Evolutionary conservation across 805 yeast genomes (phyloP).

Genomic region (Saitoella complicata): DNA sequence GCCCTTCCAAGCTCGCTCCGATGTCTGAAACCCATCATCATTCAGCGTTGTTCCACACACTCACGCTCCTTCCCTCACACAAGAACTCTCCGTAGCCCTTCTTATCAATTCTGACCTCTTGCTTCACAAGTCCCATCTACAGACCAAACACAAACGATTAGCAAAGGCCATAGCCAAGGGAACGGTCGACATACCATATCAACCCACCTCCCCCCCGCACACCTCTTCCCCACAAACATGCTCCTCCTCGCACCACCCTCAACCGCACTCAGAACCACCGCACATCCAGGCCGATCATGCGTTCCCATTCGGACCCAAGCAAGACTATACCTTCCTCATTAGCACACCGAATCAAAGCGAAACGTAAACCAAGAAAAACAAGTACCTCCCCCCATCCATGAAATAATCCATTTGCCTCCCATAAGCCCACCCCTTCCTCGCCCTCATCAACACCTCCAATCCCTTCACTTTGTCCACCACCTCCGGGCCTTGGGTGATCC

Average conservation of each 20-base stretch:
- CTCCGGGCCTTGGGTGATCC: constrained; percentile 6
- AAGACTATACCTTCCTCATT: constrained; percentile 2
- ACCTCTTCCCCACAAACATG: constrained; percentile 10
- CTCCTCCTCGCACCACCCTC: constrained; percentile 7
- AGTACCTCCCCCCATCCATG: constrained; percentile 1
- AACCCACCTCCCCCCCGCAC: constrained; percentile 10
- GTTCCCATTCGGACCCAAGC: constrained; percentile 13
- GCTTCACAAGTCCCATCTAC: constrained; percentile 5
- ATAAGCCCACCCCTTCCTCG: constrained; percentile 9
- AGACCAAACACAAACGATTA: too few relatives aligned
- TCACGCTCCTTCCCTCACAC: constrained; percentile 9
- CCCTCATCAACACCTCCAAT: constrained; percentile 9
- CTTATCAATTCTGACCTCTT: constrained; percentile 7
- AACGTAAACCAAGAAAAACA: too few relatives aligned
- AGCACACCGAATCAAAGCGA: too few relatives aligned
- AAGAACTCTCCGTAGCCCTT: constrained; percentile 9
- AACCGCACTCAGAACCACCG: constrained; percentile 10
- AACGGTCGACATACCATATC: constrained; percentile 3
- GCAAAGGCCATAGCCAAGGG: too few relatives aligned
- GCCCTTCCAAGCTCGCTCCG: too few relatives aligned
- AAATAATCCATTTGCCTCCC: constrained; percentile 12
- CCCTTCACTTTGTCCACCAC: constrained; percentile 6
- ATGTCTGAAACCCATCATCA: too few relatives aligned
- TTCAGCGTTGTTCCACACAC: constrained; percentile 7
- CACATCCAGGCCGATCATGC: constrained; percentile 10